phyloP scores from a whole-genome alignment of 306 rosid genomes.

The Arachis stenosperma region DNA sequence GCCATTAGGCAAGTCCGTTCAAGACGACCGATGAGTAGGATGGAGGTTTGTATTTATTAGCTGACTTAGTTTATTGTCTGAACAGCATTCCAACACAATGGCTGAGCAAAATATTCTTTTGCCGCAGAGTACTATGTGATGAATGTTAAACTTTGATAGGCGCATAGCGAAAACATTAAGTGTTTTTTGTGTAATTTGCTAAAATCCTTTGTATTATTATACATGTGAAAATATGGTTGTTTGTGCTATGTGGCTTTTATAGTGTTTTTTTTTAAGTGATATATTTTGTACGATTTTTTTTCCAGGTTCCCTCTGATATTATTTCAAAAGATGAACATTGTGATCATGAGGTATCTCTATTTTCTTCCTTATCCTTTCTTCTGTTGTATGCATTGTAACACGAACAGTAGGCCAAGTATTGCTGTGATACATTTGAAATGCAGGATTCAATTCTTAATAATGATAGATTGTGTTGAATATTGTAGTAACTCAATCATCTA shows the following conservation, averaged over 20 bases:
- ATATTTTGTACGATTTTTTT: slow-evolving; percentile 30
- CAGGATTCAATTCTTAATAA: slow-evolving; percentile 2
- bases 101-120: background rate
- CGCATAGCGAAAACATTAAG: slow-evolving; percentile 3
- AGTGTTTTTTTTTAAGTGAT: slow-evolving; percentile 9
- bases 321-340: slow-evolving; percentile 55
- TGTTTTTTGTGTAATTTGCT: background rate
- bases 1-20: slow-evolving; percentile 80
- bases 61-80: slow-evolving; percentile 16
- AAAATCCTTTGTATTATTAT: slow-evolving; percentile 8
- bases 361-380: slow-evolving; percentile 1
- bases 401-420: slow-evolving; percentile 13
- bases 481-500: slow-evolving; percentile 1
- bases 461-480: slow-evolving; percentile 19
- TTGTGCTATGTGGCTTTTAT: slow-evolving; percentile 8
- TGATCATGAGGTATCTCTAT: slow-evolving; percentile 57
- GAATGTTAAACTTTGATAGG: slow-evolving; percentile 1
- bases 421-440: slow-evolving; percentile 7
- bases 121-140: background rate
- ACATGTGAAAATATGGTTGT: slow-evolving; percentile 11
- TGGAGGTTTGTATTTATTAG: slow-evolving; percentile 67
- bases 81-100: slow-evolving; percentile 7
- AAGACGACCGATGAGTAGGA: slow-evolving; percentile 96
- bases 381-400: background rate
- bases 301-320: slow-evolving; percentile 82